These are phyloP conservation scores for Blastobotrys niveus DNA, from an alignment of 1,139 yeast genomes.

Conservation along the genomic window DNA sequence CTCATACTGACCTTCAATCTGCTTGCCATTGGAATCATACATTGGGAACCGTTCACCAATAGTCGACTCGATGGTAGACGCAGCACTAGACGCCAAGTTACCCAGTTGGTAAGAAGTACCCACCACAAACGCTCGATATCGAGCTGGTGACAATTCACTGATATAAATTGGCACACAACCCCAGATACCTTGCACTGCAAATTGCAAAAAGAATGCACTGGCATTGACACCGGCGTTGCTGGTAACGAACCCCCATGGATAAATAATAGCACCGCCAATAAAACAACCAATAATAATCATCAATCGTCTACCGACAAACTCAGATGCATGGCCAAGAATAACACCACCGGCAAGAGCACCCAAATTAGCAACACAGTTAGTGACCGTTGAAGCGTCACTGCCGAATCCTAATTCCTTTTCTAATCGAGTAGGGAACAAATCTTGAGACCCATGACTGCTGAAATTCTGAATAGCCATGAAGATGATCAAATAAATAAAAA, in stretches of 20 bases:
- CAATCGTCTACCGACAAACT: slow-evolving; percentile 56
- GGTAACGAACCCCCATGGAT: slow-evolving; percentile 65
- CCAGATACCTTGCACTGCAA: slow-evolving; percentile 84
- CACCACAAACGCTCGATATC: slow-evolving; percentile 46
- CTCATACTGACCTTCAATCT: slow-evolving; percentile 30
- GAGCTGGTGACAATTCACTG: slow-evolving; percentile 51
- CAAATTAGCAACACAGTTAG: slow-evolving; percentile 62
- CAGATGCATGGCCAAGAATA: slow-evolving; percentile 54
- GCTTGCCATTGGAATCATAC: slow-evolving; percentile 30
- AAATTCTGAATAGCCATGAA: slow-evolving; percentile 64
- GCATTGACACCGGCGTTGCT: slow-evolving; percentile 56
- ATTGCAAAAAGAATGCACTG: slow-evolving; percentile 72
- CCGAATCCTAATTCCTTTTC: slow-evolving; percentile 49
- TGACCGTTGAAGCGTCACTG: slow-evolving; percentile 52
- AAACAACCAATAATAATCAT: slow-evolving; percentile 55
- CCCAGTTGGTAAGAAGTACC: slow-evolving; percentile 56
- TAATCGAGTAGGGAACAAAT: slow-evolving; percentile 61
- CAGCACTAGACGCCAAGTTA: slow-evolving; percentile 53
- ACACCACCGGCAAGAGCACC: slow-evolving; percentile 69
- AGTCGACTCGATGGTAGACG: slow-evolving; percentile 52
- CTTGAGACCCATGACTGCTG: slow-evolving; percentile 71
- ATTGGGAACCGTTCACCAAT: slow-evolving; percentile 48
- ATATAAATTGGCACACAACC: slow-evolving; percentile 74
- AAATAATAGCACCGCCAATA: slow-evolving; percentile 59
- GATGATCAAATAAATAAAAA: slow-evolving; percentile 46